These are phyloP conservation scores for Thermomyces lanuginosus DNA, from an alignment of 2,329 filamentous ascomycete species.

Conservation along the genomic window DNA sequence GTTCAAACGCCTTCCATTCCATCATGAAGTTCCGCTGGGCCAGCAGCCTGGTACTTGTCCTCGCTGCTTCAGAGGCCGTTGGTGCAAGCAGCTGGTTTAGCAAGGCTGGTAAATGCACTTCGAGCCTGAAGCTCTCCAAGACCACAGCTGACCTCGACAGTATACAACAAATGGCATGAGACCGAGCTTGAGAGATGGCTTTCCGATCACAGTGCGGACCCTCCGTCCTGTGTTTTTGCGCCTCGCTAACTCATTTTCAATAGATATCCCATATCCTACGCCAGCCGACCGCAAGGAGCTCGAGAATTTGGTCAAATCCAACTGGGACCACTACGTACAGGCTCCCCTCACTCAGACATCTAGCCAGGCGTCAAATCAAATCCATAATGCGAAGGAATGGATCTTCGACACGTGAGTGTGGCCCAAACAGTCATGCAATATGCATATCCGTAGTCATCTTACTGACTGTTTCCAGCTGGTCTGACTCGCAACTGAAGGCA, in stretches of 20 bases:
- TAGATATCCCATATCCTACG: slow-evolving; percentile 69
- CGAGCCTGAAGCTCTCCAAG: background rate
- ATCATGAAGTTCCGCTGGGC: slow-evolving; percentile 62
- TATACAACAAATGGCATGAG: slow-evolving; percentile 98
- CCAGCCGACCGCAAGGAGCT: slow-evolving; percentile 86
- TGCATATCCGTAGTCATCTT: slow-evolving; percentile 14
- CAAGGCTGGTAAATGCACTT: slow-evolving; percentile 52
- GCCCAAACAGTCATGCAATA: background rate
- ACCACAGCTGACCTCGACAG: slow-evolving; percentile 30
- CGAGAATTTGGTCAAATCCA: slow-evolving; percentile 72
- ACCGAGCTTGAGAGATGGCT: slow-evolving; percentile 96
- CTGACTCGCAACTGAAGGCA: slow-evolving; percentile 79
- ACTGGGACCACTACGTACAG: slow-evolving; percentile 71
- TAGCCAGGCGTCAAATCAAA: slow-evolving; percentile 57
- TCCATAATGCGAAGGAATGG: slow-evolving; percentile 66
- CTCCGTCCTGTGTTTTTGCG: background rate
- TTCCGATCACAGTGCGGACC: slow-evolving; percentile 50
- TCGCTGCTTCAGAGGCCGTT: slow-evolving; percentile 51
- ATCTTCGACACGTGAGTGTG: slow-evolving; percentile 59
- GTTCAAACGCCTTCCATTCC: too few relatives aligned
- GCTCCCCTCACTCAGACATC: slow-evolving; percentile 59
- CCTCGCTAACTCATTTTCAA: background rate
- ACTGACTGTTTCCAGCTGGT: slow-evolving; percentile 51
- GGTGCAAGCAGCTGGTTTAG: slow-evolving; percentile 70
- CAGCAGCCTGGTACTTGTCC: slow-evolving; percentile 51